These are phyloP conservation scores for Alternaria metachromatica DNA, from an alignment of 2,329 filamentous ascomycete species.

Conservation along the genomic window DNA sequence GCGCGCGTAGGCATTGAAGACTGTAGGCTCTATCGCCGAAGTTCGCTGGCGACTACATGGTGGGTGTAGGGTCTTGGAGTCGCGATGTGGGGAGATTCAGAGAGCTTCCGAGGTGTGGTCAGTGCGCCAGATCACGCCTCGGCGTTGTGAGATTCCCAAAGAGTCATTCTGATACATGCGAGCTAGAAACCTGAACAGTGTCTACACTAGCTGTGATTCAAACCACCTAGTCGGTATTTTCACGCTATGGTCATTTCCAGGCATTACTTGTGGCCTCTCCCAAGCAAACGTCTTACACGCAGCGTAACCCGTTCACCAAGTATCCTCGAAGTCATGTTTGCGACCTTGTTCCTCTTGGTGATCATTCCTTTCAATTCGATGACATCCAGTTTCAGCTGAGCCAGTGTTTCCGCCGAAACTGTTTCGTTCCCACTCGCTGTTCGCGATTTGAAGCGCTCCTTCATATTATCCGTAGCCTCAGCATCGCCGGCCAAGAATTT, in stretches of 20 bases:
- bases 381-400: background rate
- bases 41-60: conserved; percentile 24
- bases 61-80: conserved; percentile 11
- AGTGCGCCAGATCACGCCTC: background rate
- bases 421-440: no score
- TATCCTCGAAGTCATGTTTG: background rate
- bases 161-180: no score
- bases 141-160: background rate
- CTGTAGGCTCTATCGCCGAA: background rate
- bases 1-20: conserved; percentile 44
- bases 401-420: background rate
- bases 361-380: background rate
- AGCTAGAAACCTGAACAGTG: no score
- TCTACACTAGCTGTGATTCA: no score
- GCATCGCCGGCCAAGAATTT: background rate
- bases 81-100: conserved; percentile 4
- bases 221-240: no score
- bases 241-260: no score
- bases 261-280: background rate
- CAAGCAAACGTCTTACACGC: background rate
- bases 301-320: background rate
- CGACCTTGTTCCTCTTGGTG: background rate
- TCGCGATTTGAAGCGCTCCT: no score
- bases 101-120: conserved; percentile 11
- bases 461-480: background rate